Percentiles rank a stretch among this genome's conserved stretches.
These are phyloP conservation scores for Skeletonema tropicum DNA, from an alignment of 108 stramenopile genomes.

Conservation along the genomic window DNA sequence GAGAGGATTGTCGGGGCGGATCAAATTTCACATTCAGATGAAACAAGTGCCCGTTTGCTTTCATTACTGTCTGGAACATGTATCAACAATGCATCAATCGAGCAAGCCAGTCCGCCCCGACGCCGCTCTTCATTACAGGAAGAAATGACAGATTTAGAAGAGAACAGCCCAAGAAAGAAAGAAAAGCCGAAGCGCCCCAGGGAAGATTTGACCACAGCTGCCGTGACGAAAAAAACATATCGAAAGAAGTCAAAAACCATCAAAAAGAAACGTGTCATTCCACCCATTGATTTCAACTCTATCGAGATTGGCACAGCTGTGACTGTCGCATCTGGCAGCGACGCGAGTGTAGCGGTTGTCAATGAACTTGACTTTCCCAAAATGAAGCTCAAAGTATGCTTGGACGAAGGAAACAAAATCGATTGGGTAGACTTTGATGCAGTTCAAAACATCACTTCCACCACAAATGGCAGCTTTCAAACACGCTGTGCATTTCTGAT, in stretches of 20 bases:
- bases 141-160: neutral
- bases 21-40: conserved; percentile 15
- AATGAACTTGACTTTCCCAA: neutral
- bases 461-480: neutral
- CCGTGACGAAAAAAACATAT: neutral
- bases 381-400: neutral
- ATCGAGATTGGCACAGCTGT: neutral
- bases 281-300: neutral
- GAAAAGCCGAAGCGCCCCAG: neutral
- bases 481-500: neutral
- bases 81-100: neutral
- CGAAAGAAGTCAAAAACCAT: neutral
- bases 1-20: conserved; percentile 36
- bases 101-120: neutral
- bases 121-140: neutral
- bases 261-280: neutral
- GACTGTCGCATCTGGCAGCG: neutral
- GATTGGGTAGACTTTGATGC: neutral
- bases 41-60: conserved; percentile 41
- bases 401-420: neutral
- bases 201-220: neutral
- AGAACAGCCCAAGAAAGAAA: neutral
- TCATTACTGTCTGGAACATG: conserved; percentile 22
- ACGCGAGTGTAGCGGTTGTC: neutral
- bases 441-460: neutral